Conservation (phyloP, 1,284 basidiomycete genomes). For the Malassezia dermatis region DNA sequence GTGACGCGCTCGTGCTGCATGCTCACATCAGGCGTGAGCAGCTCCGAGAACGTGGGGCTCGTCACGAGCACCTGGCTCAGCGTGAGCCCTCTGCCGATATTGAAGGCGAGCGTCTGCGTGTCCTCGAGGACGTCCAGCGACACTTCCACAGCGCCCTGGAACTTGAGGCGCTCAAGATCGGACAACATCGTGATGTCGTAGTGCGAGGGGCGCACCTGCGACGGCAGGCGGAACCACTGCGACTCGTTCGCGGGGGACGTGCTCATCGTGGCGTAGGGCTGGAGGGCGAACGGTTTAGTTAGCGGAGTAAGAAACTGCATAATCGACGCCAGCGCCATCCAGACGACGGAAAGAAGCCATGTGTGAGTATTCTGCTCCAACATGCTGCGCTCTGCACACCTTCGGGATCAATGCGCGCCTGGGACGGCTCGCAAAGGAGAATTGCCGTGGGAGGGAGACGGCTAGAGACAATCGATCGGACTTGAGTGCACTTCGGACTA, state of each 20-base stretch:
- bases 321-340: neutral
- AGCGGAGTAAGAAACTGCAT: neutral
- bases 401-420: neutral
- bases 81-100: conserved; percentile 56
- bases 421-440: neutral
- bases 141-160: conserved; percentile 67
- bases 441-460: neutral
- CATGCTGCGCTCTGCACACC: conserved; percentile 3
- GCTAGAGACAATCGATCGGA: neutral
- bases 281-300: neutral
- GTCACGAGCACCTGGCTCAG: conserved; percentile 60
- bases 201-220: conserved; percentile 63
- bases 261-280: neutral
- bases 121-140: conserved; percentile 62
- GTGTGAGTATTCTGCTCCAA: conserved; percentile 5
- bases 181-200: conserved; percentile 69
- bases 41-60: conserved; percentile 55
- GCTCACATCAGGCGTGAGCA: conserved; percentile 50
- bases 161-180: conserved; percentile 62
- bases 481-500: neutral
- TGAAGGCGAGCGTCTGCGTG: conserved; percentile 50
- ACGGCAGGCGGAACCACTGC: conserved; percentile 61
- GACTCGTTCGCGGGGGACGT: conserved; percentile 4
- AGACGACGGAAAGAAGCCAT: neutral
- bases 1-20: conserved; percentile 21